Evolutionary conservation across 106 monocot genomes (phyloP).

Genomic region (Dendrobium officinale): DNA sequence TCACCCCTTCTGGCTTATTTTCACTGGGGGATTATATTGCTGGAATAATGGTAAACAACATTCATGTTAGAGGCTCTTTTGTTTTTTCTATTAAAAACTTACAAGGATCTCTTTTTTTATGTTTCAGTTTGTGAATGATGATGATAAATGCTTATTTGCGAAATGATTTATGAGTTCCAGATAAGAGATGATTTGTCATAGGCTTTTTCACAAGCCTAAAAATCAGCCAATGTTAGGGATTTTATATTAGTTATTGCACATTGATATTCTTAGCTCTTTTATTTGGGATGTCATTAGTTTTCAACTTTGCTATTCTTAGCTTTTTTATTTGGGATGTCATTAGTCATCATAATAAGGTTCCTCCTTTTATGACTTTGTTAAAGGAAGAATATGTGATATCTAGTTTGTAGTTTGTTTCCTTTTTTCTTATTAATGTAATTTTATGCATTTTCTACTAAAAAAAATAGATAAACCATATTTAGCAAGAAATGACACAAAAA

Average conservation of each 20-base stretch:
- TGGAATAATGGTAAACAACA: conserved; percentile 39
- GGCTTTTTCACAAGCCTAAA: background rate
- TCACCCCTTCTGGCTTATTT: conserved; percentile 64
- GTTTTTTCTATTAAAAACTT: background rate
- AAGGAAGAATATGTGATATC: no score
- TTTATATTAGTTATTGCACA: background rate
- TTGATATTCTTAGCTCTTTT: background rate
- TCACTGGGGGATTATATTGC: conserved; percentile 64
- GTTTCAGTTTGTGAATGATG: conserved; percentile 18
- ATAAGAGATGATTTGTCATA: conserved; percentile 22
- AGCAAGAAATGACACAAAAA: no score
- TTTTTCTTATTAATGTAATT: no score
- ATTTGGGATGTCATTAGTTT: background rate
- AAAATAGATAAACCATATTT: no score
- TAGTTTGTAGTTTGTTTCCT: no score
- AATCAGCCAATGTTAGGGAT: background rate
- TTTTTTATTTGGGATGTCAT: no score
- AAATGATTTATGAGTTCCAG: conserved; percentile 16
- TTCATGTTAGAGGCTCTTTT: background rate
- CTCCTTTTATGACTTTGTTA: no score
- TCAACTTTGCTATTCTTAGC: background rate
- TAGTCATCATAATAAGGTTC: no score
- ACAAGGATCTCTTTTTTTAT: background rate
- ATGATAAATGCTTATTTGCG: conserved; percentile 18
- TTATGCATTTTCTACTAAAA: no score